Evolutionary conservation across 768 basidiomycete genomes (phyloP).

Genomic region (Boletus sp.): DNA sequence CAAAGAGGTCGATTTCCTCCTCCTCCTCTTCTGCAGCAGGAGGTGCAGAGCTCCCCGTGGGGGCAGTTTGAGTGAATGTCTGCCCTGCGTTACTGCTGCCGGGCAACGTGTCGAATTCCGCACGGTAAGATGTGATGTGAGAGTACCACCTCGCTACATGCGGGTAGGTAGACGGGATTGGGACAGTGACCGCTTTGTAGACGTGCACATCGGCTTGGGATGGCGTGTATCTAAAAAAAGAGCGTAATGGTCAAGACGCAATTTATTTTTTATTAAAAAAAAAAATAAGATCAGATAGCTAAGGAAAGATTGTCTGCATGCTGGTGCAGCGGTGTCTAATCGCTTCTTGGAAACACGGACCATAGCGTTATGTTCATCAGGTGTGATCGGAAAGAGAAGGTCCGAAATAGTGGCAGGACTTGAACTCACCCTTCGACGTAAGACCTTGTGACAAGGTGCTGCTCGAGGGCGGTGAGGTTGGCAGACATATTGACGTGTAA

Average conservation of each 20-base stretch:
- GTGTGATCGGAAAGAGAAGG: conserved; percentile 18
- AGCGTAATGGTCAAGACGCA: conserved; percentile 6
- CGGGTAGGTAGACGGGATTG: conserved; percentile 63
- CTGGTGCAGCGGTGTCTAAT: conserved; percentile 84
- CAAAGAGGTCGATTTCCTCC: conserved; percentile 85
- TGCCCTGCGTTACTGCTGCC: conserved; percentile 85
- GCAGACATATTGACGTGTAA: conserved; percentile 52
- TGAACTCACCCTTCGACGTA: conserved; percentile 87
- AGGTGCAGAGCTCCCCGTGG: conserved; percentile 43
- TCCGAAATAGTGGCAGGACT: conserved; percentile 4
- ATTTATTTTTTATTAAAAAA: background rate
- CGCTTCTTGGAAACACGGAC: conserved; percentile 97
- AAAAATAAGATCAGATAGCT: conserved; percentile 62
- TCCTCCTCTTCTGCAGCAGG: conserved; percentile 50
- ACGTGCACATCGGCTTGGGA: conserved; percentile 94
- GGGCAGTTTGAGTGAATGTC: conserved; percentile 57
- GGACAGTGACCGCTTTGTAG: conserved; percentile 76
- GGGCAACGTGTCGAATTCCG: conserved; percentile 75
- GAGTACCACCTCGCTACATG: conserved; percentile 89
- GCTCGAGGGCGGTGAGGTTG: conserved; percentile 72
- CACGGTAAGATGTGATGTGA: conserved; percentile 85
- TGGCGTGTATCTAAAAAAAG: conserved; percentile 67
- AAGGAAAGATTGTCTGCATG: conserved; percentile 72
- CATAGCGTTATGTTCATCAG: conserved; percentile 80
- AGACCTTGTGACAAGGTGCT: conserved; percentile 82